Evolutionary conservation across 805 yeast species (phyloP).

Genomic region (Candida vartiovaarae): DNA sequence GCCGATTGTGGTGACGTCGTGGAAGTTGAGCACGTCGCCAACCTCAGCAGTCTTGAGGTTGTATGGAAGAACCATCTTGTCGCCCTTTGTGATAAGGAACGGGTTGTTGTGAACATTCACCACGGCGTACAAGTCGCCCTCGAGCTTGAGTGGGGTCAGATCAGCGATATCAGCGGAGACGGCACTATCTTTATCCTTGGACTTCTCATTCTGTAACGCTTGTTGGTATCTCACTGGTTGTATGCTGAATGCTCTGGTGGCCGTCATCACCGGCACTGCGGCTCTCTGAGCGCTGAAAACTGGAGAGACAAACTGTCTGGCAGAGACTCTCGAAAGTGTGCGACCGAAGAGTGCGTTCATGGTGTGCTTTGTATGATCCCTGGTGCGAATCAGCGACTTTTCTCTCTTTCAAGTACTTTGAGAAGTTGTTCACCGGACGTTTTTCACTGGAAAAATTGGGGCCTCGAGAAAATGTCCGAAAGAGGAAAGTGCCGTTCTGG

Average conservation of each 20-base stretch:
- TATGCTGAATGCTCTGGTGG: conserved; percentile 8
- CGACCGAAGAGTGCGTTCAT: conserved; percentile 4
- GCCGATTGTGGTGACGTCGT: conserved; percentile 76
- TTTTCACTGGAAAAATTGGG: no score
- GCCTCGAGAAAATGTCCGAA: neutral
- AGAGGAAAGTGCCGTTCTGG: neutral
- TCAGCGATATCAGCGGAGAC: conserved; percentile 23
- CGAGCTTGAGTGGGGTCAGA: conserved; percentile 56
- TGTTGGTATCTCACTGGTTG: conserved; percentile 5
- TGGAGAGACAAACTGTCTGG: neutral
- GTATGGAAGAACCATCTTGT: conserved; percentile 72
- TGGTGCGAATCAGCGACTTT: no score
- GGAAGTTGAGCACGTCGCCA: conserved; percentile 74
- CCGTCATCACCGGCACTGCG: neutral
- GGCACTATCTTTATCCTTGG: neutral
- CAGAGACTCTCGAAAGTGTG: neutral
- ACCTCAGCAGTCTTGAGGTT: conserved; percentile 67
- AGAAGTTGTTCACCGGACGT: no score
- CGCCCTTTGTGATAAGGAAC: conserved; percentile 88
- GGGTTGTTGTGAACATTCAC: conserved; percentile 78
- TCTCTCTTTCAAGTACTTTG: no score
- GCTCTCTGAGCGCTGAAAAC: neutral
- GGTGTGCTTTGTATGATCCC: neutral
- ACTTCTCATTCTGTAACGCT: neutral
- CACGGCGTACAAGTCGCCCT: conserved; percentile 71